Percentiles rank a stretch among this genome's conserved stretches.
phyloP scores from a whole-genome alignment of 192 early-diverging fungal genomes.

The Rhizoclosmatium globosum region DNA sequence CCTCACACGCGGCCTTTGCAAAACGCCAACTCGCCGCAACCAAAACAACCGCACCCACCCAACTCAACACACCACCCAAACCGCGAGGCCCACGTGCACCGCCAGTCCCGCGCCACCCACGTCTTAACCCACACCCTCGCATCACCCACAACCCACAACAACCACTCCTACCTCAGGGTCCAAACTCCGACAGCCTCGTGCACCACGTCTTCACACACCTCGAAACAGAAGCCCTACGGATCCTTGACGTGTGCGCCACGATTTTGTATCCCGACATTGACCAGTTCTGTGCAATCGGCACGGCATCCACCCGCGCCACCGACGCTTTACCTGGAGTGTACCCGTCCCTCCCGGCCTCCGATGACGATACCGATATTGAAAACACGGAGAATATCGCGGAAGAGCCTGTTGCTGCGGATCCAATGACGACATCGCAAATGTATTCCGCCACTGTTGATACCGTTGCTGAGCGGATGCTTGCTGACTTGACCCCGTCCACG shows the following conservation, averaged over 20 bases:
- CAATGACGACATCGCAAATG: background rate
- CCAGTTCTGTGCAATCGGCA: background rate
- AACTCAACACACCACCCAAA: background rate
- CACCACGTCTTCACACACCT: background rate
- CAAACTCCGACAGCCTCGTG: background rate
- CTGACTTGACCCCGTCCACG: conserved; percentile 13
- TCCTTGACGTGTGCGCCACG: background rate
- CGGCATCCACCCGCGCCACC: background rate
- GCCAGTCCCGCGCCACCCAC: background rate
- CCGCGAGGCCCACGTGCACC: background rate
- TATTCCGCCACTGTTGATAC: conserved; percentile 16
- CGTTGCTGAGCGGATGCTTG: conserved; percentile 1
- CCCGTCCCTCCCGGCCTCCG: background rate
- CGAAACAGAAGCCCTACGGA: background rate
- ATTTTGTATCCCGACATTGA: background rate
- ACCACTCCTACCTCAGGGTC: background rate
- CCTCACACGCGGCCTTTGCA: background rate
- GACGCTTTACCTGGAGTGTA: background rate
- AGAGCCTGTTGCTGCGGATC: background rate
- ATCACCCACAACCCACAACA: background rate
- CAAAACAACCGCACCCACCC: background rate
- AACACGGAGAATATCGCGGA: background rate
- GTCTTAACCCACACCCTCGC: background rate
- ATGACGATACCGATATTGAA: background rate
- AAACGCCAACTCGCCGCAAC: background rate